Evolutionary conservation across 768 basidiomycete species (phyloP).

Genomic region (Gyrodon lividus): DNA sequence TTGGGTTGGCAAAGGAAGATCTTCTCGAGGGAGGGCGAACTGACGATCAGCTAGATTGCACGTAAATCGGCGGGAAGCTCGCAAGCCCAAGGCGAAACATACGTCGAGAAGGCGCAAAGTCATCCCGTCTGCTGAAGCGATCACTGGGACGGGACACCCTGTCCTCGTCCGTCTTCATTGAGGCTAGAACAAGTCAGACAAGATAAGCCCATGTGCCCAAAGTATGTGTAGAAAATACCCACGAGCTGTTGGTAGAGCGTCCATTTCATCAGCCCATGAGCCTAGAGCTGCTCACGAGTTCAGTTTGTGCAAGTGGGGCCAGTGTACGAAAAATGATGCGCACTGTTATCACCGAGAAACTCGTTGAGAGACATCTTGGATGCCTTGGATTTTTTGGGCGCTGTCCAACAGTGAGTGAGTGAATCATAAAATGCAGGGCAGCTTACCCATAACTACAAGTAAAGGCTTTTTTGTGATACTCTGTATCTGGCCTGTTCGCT

Average conservation of each 20-base stretch:
- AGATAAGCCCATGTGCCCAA: conserved; percentile 12
- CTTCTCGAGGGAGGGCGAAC: conserved; percentile 68
- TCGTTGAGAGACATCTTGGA: conserved; percentile 92
- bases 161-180: conserved; percentile 69
- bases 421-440: background rate
- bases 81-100: conserved; percentile 27
- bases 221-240: conserved; percentile 36
- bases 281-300: conserved; percentile 59
- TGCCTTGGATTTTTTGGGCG: conserved; percentile 80
- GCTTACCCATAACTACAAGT: conserved; percentile 29
- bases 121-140: conserved; percentile 59
- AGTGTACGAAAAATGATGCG: conserved; percentile 32
- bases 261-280: conserved; percentile 99
- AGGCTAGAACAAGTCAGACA: conserved; percentile 45
- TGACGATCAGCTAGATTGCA: conserved; percentile 52
- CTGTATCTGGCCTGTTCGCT: conserved; percentile 5
- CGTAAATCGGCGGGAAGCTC: conserved; percentile 10
- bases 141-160: conserved; percentile 46
- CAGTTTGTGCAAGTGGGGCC: conserved; percentile 11
- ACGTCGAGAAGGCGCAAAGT: conserved; percentile 65
- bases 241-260: conserved; percentile 90
- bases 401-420: conserved; percentile 37
- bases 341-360: conserved; percentile 86
- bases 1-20: conserved; percentile 91
- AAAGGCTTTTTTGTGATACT: conserved; percentile 12